Evolutionary conservation across 1,284 basidiomycete genomes (phyloP), one percentile per base, ranked within the genome.

Genomic region (Cyathus pygmaeus): DNA sequence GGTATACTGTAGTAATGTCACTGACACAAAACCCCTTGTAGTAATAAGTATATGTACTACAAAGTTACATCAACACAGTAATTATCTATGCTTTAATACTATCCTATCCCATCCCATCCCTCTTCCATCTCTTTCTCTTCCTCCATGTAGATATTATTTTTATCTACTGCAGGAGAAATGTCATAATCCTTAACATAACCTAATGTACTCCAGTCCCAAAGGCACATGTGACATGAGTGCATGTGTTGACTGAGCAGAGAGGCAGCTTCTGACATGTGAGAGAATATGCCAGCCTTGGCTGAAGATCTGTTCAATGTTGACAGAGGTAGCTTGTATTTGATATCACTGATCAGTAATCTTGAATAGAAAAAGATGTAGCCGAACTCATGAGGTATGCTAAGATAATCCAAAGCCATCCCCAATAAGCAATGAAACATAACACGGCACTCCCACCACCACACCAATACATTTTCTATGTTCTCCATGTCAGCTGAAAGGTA

Each of bases 181-280:
- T 49, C 23, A 49, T 10, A 10, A 23, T 49, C 46, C 46, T 49
- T 49, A 10, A 49, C 23, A 13, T 15, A 23, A 10, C 46, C 23
- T 13, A 23, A 10, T 15, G 10, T 13, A 47, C 68, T 72, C 76
- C 77, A 79, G 39, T 19, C 52, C 33, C 70, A 65, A 17, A 79
- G 64, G 57, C 76, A n/a, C n/a, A n/a, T n/a, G n/a, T n/a, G n/a
- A 79, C 30, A 79, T 53, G 27, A 78, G 62, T 1, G 74, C 73
- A 17, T 67, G 63, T 9, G 67, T 76, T 3, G 66, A 63, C 36
- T 68, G 61, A 3, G 68, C 67, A 17, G 71, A 72, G 13, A 79
- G 66, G 0, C 69, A 51, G 55, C 70, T 76, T 6, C 65, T 61
- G 10, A 72, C 57, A 54, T 77, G 72, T 2, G 66, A 66, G 5